phyloP scores from a whole-genome alignment of 163 green algal species.

The Chloromonas sp. region DNA sequence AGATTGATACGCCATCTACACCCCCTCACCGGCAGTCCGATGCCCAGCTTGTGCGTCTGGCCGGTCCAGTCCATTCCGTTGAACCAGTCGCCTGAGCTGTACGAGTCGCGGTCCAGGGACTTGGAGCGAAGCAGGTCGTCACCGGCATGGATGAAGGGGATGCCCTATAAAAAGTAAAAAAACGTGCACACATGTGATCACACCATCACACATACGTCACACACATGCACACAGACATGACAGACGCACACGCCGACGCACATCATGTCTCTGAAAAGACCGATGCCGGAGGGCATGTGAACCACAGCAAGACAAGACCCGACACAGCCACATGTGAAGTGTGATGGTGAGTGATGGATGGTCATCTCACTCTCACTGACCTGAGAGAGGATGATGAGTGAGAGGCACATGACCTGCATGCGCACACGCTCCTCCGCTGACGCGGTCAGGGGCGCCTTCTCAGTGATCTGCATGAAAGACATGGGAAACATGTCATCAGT shows the following conservation, averaged over 20 bases:
- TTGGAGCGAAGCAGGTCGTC: slow-evolving; percentile 86
- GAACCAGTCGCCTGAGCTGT: slow-evolving; percentile 81
- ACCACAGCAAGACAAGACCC: too few relatives aligned
- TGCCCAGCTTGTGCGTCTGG: slow-evolving; percentile 75
- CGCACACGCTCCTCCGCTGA: slow-evolving; percentile 46
- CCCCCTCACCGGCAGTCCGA: slow-evolving; percentile 33
- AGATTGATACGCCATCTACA: not conserved
- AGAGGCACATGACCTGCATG: slow-evolving; percentile 56
- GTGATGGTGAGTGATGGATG: too few relatives aligned
- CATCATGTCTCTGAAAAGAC: too few relatives aligned
- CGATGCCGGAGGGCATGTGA: too few relatives aligned
- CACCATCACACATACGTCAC: too few relatives aligned
- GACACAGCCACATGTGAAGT: too few relatives aligned
- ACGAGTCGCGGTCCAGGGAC: slow-evolving; percentile 79
- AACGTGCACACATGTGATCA: too few relatives aligned
- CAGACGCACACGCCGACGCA: too few relatives aligned
- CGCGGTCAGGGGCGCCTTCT: slow-evolving; percentile 44
- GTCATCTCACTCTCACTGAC: slow-evolving; percentile 6
- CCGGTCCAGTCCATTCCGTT: slow-evolving; percentile 68
- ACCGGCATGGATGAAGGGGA: slow-evolving; percentile 75
- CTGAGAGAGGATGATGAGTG: slow-evolving; percentile 61
- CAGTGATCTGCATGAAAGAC: slow-evolving; percentile 33
- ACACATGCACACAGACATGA: too few relatives aligned
- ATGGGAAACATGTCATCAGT: not conserved
- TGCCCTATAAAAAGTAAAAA: slow-evolving; percentile 5